A percentile compares a stretch with the other conserved stretches of the same genome.
Conservation (phyloP, 148 eudicot genomes). For the Chenopodium suecicum region DNA sequence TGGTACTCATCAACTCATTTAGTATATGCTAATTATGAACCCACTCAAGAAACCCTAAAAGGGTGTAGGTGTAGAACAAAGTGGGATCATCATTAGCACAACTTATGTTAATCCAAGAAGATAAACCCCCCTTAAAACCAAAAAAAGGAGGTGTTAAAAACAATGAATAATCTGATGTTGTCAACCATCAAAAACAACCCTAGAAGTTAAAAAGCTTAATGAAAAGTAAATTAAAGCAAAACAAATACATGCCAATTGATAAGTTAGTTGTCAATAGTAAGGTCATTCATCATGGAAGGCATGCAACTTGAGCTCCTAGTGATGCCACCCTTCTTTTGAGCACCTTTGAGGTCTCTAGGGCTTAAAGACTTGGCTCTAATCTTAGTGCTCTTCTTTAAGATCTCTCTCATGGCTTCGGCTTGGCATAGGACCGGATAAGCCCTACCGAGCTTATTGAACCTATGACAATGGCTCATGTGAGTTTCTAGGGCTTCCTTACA, state of each 20-base stretch:
- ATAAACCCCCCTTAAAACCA: background rate
- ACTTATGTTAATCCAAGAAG: slow-evolving; percentile 2
- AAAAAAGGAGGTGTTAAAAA: slow-evolving; percentile 2
- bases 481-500: slow-evolving; percentile 48
- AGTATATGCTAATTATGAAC: background rate
- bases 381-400: slow-evolving; percentile 55
- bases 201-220: background rate
- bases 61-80: background rate
- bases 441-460: slow-evolving; percentile 72
- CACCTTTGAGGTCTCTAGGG: slow-evolving; percentile 44
- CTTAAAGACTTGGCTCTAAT: slow-evolving; percentile 56
- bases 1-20: background rate
- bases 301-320: slow-evolving; percentile 84
- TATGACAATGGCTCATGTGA: slow-evolving; percentile 71
- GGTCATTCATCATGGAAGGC: slow-evolving; percentile 50
- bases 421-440: slow-evolving; percentile 74
- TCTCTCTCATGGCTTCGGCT: slow-evolving; percentile 77
- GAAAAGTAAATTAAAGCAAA: background rate
- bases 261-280: slow-evolving; percentile 22
- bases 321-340: slow-evolving; percentile 46
- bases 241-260: background rate
- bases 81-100: slow-evolving; percentile 13
- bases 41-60: slow-evolving; percentile 17
- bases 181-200: slow-evolving; percentile 11
- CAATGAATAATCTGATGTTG: background rate